Conservation (phyloP, 306 rosid genomes). For the Quercus mongolica region DNA sequence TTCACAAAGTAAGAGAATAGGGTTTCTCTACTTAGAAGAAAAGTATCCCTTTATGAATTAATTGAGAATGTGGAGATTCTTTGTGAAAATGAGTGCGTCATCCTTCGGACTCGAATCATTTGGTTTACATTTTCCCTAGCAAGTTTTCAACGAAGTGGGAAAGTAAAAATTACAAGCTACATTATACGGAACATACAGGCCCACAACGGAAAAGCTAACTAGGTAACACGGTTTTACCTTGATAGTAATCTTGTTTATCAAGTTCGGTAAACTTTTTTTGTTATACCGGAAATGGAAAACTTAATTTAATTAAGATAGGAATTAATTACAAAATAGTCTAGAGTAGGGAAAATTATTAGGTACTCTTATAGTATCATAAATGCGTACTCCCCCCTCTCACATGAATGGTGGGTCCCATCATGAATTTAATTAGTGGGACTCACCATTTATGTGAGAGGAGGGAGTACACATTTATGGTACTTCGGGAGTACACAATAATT, state of each 20-base stretch:
- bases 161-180: slow-evolving; percentile 32
- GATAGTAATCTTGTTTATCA: neutral
- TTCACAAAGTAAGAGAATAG: slow-evolving; percentile 31
- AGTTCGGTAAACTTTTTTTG: neutral
- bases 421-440: no score
- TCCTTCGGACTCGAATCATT: slow-evolving; percentile 49
- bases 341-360: no score
- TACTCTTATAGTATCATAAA: no score
- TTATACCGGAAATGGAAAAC: no score
- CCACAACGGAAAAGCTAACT: slow-evolving; percentile 25
- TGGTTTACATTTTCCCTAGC: slow-evolving; percentile 60
- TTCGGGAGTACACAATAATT: no score
- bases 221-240: slow-evolving; percentile 17
- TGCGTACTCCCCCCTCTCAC: no score
- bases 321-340: no score
- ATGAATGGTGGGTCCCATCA: no score
- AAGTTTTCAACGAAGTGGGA: slow-evolving; percentile 66
- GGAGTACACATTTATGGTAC: no score
- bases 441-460: no score
- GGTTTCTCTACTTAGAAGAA: slow-evolving; percentile 61
- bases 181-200: slow-evolving; percentile 36
- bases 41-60: slow-evolving; percentile 57
- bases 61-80: slow-evolving; percentile 31
- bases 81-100: slow-evolving; percentile 30
- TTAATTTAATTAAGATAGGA: no score